Percentiles rank a stretch among this genome's conserved stretches.
Evolutionary conservation across 2,329 filamentous ascomycete species (phyloP).

Genomic region (Knufia petricola): DNA sequence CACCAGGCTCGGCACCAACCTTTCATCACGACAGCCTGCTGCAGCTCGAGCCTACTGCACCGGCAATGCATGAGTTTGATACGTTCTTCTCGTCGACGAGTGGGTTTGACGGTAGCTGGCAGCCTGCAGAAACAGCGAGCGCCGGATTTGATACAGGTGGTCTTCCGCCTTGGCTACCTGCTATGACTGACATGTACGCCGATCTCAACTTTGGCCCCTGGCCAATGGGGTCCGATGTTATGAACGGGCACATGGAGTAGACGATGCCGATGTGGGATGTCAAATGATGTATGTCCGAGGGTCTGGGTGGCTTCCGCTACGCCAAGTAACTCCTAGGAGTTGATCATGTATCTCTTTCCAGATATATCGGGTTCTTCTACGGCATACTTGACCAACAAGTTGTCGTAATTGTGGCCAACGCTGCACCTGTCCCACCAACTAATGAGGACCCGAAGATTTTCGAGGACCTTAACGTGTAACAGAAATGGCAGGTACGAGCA

Average conservation of each 20-base stretch:
- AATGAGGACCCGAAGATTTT: too few relatives aligned
- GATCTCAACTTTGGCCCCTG: constrained; percentile 8
- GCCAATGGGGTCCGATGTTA: constrained; percentile 7
- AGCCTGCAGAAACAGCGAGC: constrained; percentile 10
- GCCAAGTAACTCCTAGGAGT: too few relatives aligned
- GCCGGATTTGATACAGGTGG: constrained; percentile 8
- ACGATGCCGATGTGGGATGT: neutral
- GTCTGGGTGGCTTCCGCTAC: neutral
- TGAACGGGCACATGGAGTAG: neutral
- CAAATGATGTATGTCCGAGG: neutral
- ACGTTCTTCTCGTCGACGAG: constrained; percentile 9
- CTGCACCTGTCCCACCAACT: too few relatives aligned
- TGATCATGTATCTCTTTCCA: too few relatives aligned
- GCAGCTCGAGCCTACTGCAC: constrained; percentile 4
- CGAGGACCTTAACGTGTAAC: too few relatives aligned
- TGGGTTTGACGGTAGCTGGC: constrained; percentile 11
- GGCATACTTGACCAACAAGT: too few relatives aligned
- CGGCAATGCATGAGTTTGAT: constrained; percentile 8
- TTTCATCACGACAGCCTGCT: constrained; percentile 2
- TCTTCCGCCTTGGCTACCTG: constrained; percentile 10
- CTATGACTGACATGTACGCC: constrained; percentile 10
- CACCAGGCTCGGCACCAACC: neutral
- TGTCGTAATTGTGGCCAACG: too few relatives aligned
- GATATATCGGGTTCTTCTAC: too few relatives aligned
- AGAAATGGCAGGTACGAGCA: too few relatives aligned